Percentiles rank a stretch among this genome's conserved stretches.
Conservation (phyloP, 192 early-diverging fungal species). For the Helicostylum pulchrum region DNA sequence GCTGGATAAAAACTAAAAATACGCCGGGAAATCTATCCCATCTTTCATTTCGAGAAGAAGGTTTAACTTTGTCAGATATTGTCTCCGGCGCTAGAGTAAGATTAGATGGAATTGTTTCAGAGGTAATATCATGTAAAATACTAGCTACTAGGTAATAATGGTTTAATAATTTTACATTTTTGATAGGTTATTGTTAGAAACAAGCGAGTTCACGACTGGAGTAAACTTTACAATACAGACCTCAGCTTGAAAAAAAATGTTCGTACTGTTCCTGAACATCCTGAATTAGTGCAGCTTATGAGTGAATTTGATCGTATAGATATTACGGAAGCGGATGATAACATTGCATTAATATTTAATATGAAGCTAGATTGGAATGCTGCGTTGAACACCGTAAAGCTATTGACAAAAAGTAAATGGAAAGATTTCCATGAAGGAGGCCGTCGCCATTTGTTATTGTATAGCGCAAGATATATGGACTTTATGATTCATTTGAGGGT, state of each 20-base stretch:
- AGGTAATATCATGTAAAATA: constrained; percentile 2
- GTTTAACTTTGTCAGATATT: constrained; percentile 10
- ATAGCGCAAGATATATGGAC: constrained; percentile 33
- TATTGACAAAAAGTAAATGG: constrained; percentile 1
- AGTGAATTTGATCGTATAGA: constrained; percentile 21
- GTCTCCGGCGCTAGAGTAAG: constrained; percentile 7
- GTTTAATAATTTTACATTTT: constrained; percentile 2
- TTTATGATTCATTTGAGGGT: constrained; percentile 25
- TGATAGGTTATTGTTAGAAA: constrained; percentile 19
- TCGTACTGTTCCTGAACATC: not conserved
- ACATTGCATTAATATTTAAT: constrained; percentile 14
- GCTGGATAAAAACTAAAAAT: not conserved
- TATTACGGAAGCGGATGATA: constrained; percentile 16
- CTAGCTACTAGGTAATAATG: not conserved
- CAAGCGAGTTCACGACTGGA: constrained; percentile 23
- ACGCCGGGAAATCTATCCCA: not conserved
- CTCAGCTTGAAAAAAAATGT: not conserved
- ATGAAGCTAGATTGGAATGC: constrained; percentile 19
- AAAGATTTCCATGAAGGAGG: constrained; percentile 16
- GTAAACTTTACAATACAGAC: constrained; percentile 15
- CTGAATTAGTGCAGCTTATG: constrained; percentile 12
- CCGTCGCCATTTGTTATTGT: constrained; percentile 20
- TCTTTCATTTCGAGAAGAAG: constrained; percentile 8
- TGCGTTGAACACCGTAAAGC: constrained; percentile 11
- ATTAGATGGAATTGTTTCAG: constrained; percentile 19